Conservation (phyloP, 768 basidiomycete genomes). For the Leccinum fibrillosum region DNA sequence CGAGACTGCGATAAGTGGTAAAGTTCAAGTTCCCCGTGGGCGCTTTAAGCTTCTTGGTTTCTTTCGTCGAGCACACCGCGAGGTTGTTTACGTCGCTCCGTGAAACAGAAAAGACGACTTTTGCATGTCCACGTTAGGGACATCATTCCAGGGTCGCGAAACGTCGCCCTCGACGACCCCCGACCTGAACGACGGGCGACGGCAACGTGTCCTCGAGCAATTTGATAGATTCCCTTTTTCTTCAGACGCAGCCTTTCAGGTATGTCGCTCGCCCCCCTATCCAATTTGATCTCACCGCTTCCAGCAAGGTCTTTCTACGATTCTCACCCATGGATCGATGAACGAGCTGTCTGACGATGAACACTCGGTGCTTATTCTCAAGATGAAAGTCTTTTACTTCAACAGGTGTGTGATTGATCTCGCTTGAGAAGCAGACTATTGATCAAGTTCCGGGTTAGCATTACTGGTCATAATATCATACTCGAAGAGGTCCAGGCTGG, state of each 20-base stretch:
- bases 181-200: slow-evolving; percentile 14
- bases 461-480: slow-evolving; percentile 26
- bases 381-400: slow-evolving; percentile 69
- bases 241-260: slow-evolving; percentile 59
- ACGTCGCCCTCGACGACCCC: slow-evolving; percentile 8
- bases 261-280: slow-evolving; percentile 22
- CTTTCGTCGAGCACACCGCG: slow-evolving; percentile 2
- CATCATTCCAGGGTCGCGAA: slow-evolving; percentile 11
- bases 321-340: slow-evolving; percentile 43
- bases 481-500: slow-evolving; percentile 26
- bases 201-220: slow-evolving; percentile 21
- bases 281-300: not conserved
- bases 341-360: slow-evolving; percentile 36
- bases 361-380: slow-evolving; percentile 46
- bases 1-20: not conserved
- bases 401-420: slow-evolving; percentile 43
- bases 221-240: slow-evolving; percentile 52
- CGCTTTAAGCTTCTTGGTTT: not conserved
- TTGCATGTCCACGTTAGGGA: slow-evolving; percentile 12
- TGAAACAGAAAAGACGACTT: not conserved
- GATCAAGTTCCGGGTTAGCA: slow-evolving; percentile 23
- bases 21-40: not conserved
- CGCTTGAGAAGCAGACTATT: slow-evolving; percentile 32
- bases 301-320: slow-evolving; percentile 65
- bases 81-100: slow-evolving; percentile 14